Evolutionary conservation across 2,329 filamentous ascomycete genomes (phyloP).

Genomic region (Cercospora brassicicola): DNA sequence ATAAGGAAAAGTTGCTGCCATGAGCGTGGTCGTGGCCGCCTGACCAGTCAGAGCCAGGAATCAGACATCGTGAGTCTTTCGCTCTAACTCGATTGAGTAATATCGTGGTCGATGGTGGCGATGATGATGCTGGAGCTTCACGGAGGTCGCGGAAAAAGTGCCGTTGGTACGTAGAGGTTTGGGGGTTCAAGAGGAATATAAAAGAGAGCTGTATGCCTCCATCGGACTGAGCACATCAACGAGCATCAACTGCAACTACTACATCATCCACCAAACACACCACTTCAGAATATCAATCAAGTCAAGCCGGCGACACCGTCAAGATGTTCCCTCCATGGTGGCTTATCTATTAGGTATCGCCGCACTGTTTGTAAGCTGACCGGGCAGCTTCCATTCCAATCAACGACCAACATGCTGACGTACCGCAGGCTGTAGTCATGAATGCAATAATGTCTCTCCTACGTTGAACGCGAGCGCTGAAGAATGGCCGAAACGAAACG

Average conservation of each 20-base stretch:
- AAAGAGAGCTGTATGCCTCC: neutral
- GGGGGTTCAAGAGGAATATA: neutral
- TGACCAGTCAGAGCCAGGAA: neutral
- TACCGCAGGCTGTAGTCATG: constrained; percentile 4
- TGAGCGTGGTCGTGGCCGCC: neutral
- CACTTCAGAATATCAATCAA: neutral
- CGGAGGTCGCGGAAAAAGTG: neutral
- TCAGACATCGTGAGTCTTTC: neutral
- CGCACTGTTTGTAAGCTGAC: constrained; percentile 5
- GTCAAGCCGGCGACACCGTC: neutral
- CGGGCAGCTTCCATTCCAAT: neutral
- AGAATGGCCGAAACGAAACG: neutral
- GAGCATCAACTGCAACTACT: neutral
- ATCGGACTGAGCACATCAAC: too few species aligned
- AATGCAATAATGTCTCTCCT: constrained; percentile 9
- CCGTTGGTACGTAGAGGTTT: neutral
- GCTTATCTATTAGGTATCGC: constrained; percentile 12
- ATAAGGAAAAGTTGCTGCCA: neutral
- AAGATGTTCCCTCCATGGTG: constrained; percentile 15
- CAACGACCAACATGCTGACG: neutral
- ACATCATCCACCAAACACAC: neutral
- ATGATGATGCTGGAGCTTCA: neutral
- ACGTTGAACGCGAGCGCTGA: neutral
- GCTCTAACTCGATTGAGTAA: neutral
- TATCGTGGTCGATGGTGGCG: neutral